A percentile compares a stretch with the other conserved stretches of the same genome.
These are phyloP conservation scores for Flaveria ramosissima DNA, from an alignment of 129 eudicot genomes.

Conservation along the genomic window DNA sequence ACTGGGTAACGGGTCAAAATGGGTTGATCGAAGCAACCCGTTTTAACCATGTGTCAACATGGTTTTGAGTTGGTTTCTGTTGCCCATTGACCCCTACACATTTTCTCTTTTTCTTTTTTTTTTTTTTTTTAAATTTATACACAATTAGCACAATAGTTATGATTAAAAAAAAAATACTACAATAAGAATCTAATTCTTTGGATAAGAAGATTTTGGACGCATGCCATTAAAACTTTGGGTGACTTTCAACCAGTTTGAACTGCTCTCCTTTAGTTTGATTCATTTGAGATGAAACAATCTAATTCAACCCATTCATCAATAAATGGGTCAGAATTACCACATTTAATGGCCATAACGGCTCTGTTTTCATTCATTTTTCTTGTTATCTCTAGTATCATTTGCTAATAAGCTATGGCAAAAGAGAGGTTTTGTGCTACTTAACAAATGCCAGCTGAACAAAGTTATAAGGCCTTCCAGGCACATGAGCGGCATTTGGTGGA, in stretches of 20 bases:
- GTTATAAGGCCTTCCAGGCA: conserved; percentile 72
- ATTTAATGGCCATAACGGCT: background rate
- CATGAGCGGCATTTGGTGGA: conserved; percentile 80
- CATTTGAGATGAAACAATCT: background rate
- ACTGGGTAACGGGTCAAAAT: background rate
- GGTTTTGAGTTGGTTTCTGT: background rate
- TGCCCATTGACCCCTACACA: background rate
- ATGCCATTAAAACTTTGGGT: background rate
- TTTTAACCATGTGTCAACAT: background rate
- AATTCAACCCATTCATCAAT: background rate
- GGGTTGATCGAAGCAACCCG: background rate
- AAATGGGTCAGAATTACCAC: background rate
- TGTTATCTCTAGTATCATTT: background rate
- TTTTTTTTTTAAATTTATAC: background rate
- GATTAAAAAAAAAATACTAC: background rate
- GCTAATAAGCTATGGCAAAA: conserved; percentile 10
- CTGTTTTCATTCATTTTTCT: background rate
- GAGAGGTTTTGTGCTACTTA: conserved; percentile 42
- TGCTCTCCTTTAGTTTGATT: background rate
- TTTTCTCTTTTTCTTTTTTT: too few species aligned
- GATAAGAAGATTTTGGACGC: background rate
- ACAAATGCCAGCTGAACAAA: conserved; percentile 68
- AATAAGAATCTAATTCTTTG: background rate
- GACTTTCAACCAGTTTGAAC: background rate
- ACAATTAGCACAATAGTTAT: background rate